Evolutionary conservation across 2,329 filamentous ascomycete genomes (phyloP).

Genomic region (Cercospora sesami): DNA sequence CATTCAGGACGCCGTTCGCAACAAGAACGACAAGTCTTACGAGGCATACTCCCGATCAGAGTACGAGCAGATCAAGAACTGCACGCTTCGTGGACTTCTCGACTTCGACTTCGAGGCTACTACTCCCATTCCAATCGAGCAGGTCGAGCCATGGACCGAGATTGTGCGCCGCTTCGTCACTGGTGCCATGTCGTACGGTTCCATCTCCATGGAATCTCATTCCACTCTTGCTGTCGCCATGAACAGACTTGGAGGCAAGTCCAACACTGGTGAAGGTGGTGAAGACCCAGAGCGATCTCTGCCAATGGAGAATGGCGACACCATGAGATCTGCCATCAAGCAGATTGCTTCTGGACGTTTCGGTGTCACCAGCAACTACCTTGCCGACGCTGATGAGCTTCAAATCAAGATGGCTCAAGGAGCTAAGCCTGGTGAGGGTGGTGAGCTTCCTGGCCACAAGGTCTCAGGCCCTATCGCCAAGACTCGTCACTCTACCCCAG

Average conservation of each 20-base stretch:
- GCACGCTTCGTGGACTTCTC: constrained; percentile 87
- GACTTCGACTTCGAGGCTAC: constrained; percentile 94
- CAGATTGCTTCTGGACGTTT: constrained; percentile 95
- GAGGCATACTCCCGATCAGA: constrained; percentile 91
- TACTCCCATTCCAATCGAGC: constrained; percentile 84
- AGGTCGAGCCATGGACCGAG: constrained; percentile 97
- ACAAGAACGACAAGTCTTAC: constrained; percentile 98
- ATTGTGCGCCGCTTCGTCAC: constrained; percentile 96
- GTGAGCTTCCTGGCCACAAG: constrained; percentile 95
- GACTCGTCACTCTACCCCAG: constrained; percentile 92
- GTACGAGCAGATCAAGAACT: constrained; percentile 95
- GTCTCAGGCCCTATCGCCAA: constrained; percentile 91
- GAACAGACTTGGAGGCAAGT: constrained; percentile 95
- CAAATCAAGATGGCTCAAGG: constrained; percentile 99
- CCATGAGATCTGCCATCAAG: constrained; percentile 96
- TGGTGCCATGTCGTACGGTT: constrained; percentile 97
- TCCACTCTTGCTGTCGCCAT: constrained; percentile 93
- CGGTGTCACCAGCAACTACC: constrained; percentile 91
- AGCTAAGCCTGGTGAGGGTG: constrained; percentile 95
- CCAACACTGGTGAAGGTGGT: constrained; percentile 95
- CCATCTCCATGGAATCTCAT: constrained; percentile 97
- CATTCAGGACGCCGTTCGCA: constrained; percentile 92
- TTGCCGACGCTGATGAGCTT: constrained; percentile 91
- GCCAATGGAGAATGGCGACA: constrained; percentile 85
- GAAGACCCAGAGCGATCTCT: constrained; percentile 90